Base-by-base conservation (phyloP, 805 yeast species). In the Lipomyces sp. region DNA sequence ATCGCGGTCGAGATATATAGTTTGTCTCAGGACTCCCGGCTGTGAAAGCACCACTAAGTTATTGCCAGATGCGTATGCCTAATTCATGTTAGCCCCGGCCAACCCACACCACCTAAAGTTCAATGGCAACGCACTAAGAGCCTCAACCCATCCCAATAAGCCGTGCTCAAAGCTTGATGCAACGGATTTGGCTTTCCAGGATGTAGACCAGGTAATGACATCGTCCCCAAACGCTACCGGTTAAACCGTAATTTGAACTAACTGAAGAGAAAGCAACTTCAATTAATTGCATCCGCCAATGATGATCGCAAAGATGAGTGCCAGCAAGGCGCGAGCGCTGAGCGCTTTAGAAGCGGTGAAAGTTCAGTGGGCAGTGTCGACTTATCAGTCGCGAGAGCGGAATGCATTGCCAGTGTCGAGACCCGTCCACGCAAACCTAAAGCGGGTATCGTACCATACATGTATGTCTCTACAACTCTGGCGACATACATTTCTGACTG, bases 21-120 rank as follows among this genome's bases (percentile, higher is more conserved):
- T 92, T 76, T 94, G 98, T 18, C 92, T 77, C 67, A 88, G 78
- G 32, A 79, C 77, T 65, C 82, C 79, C 57, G 82, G 80, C 66
- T 84, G 82, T 6, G 88, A 81, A 2, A 87, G 75, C 3, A 90
- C 83, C 42, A 94, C 89, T 71, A 94, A 80, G 75, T 91, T 92
- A 78, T 92, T 92, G 0, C 97, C 98, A 0, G 97, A 90, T 65
- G 92, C 90, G 75, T 94, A 94, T 1, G 86, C 87, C 78, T 78
- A 33, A n/a, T 13, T 2, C 34, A 15, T 18, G 6, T 42, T 42
- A 42, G 48, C 29, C 18, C 18, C 10, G 24, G 48, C 24, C 29
- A 42, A 42, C 7, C 18, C 24, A 15, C 48, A 7, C 48, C 15
- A 42, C 50, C 34, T 37, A 39, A 42, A 15, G 48, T n/a, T 24